Percentiles rank a stretch among this genome's conserved stretches.
These are phyloP conservation scores for Aureobasidium sp. DNA, from an alignment of 2,329 filamentous ascomycete species.

Conservation along the genomic window DNA sequence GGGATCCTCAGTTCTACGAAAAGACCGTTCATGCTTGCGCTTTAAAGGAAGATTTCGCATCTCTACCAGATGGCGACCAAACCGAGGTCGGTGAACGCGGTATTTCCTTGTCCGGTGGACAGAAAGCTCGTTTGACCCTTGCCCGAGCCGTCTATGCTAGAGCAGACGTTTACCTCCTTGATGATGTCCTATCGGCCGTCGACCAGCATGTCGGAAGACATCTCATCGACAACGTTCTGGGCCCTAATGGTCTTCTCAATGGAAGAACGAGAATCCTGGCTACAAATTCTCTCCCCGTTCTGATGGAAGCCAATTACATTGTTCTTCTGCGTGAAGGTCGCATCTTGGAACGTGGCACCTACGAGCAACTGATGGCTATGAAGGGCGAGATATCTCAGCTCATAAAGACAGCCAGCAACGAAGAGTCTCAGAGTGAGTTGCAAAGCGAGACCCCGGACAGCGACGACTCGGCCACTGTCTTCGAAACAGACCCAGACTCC, in stretches of 20 bases:
- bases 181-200: conserved; percentile 93
- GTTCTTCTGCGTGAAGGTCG: conserved; percentile 74
- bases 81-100: conserved; percentile 95
- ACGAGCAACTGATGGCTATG: conserved; percentile 84
- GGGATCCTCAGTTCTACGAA: conserved; percentile 90
- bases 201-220: conserved; percentile 95
- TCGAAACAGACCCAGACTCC: conserved; percentile 42
- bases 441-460: conserved; percentile 45
- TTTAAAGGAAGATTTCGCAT: conserved; percentile 79
- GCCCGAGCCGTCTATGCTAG: conserved; percentile 92
- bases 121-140: conserved; percentile 87
- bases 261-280: conserved; percentile 88
- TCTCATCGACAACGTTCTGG: conserved; percentile 88
- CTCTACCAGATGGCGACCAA: conserved; percentile 89
- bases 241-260: conserved; percentile 69
- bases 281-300: conserved; percentile 87
- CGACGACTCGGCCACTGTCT: conserved; percentile 58
- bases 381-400: conserved; percentile 83
- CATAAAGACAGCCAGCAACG: conserved; percentile 63
- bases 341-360: conserved; percentile 81
- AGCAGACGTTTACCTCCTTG: conserved; percentile 91
- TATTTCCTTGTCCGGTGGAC: conserved; percentile 90
- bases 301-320: conserved; percentile 84
- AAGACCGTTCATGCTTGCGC: conserved; percentile 88
- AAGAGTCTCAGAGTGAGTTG: conserved; percentile 35